Base-by-base conservation (phyloP, 345 rosid species). In the Erodium maritimum region DNA sequence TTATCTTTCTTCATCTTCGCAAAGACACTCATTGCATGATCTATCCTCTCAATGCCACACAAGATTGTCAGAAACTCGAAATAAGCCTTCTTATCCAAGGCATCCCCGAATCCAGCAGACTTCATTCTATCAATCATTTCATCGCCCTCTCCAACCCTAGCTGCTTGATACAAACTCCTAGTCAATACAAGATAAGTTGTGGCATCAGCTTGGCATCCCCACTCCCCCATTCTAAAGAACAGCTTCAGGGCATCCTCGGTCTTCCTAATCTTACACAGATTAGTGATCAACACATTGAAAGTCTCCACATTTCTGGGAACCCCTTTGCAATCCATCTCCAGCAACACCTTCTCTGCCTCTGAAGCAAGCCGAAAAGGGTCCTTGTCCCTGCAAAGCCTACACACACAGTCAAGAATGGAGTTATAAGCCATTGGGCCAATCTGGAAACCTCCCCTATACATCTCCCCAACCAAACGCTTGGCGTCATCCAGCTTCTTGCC, bases 401-500 rank as follows among this genome's bases (percentile, higher is more conserved):
- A 89, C 29, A 85, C 94, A 69, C 99, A 89, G 68, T 89, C 91
- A 61, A 91, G 82, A 42, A 89, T 77, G 8, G 87, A 63, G 60
- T 88, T 89, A 64, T 82, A 91, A 0, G 93, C 87, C 67, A 55
- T 54, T 0, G 81, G 46, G 17, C 98, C 87, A 19, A 85, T 72
- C 91, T 86, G 94, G 54, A 91, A 91, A 3, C 98, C 96, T 67
- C 97, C 99, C 75, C 95, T 80, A 63, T 82, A 80, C 94, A 89
- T 93, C 65, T 93, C 99, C 21, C 87, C 85, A 17, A 88, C 90
- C 66, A 93, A 68, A 61, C 99, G 75, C 63, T 75, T 85, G 0
- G 99, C 99, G 66, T 93, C 91, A 19, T 86, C 90, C 5, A 93
- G 81, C 61, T 87, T 87, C 63, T 80, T 91, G 73, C 80, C 86